Evolutionary conservation across 1,139 yeast species (phyloP).

Genomic region (Hansenula lynferdii): DNA sequence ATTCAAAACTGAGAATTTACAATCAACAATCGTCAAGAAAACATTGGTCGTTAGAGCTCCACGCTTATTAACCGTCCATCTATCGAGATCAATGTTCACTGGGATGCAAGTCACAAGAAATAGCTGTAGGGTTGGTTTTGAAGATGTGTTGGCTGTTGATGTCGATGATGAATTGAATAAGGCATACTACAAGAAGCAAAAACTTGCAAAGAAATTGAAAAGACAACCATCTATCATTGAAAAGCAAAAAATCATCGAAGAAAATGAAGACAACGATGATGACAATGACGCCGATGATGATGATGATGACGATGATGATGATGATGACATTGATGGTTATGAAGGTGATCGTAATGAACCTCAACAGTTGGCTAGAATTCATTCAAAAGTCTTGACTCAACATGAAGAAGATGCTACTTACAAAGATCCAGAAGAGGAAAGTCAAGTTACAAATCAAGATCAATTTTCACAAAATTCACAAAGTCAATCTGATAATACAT

Average conservation of each 20-base stretch:
- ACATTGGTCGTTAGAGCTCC: constrained; percentile 66
- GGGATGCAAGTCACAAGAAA: constrained; percentile 73
- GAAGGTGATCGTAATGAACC: constrained; percentile 21
- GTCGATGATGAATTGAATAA: constrained; percentile 43
- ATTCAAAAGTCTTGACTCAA: constrained; percentile 18
- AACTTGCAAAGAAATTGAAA: constrained; percentile 12
- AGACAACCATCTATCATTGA: background rate
- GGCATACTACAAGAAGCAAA: constrained; percentile 34
- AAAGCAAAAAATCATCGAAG: constrained; percentile 2
- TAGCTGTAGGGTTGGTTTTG: constrained; percentile 66
- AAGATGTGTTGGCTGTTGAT: constrained; percentile 49
- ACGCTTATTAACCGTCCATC: constrained; percentile 63
- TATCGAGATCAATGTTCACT: constrained; percentile 75
- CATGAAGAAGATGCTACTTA: constrained; percentile 27
- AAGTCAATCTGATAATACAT: constrained; percentile 21
- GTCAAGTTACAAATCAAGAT: constrained; percentile 23
- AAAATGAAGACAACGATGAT: too few relatives aligned
- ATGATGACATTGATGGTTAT: constrained; percentile 15
- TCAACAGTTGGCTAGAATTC: constrained; percentile 18
- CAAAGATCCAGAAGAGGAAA: too few relatives aligned
- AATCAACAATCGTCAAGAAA: constrained; percentile 63
- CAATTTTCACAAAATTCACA: constrained; percentile 2
- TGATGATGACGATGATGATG: constrained; percentile 20
- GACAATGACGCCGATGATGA: constrained; percentile 20
- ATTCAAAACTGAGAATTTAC: constrained; percentile 40